Evolutionary conservation across 169 alveolate species (phyloP).

Genomic region (Eimeria mitis): DNA sequence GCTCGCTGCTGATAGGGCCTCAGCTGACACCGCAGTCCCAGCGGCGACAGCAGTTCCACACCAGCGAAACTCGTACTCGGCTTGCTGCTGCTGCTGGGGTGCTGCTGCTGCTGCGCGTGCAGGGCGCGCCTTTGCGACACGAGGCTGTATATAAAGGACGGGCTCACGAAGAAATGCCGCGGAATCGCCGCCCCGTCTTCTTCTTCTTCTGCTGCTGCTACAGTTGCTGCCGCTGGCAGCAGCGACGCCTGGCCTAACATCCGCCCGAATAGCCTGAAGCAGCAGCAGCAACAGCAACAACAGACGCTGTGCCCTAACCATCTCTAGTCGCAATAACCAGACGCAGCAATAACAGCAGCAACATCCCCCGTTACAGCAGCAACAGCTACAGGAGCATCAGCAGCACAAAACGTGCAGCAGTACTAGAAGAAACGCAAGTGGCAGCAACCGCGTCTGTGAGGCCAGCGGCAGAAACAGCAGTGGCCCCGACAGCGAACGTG

Average conservation of each 20-base stretch:
- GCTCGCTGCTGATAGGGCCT: constrained; percentile 84
- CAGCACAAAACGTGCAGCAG: neutral
- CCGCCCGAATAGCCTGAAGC: constrained; percentile 63
- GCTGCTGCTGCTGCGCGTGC: constrained; percentile 41
- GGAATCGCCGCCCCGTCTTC: neutral
- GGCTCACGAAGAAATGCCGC: constrained; percentile 32
- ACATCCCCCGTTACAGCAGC: too few species aligned
- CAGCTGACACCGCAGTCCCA: constrained; percentile 69
- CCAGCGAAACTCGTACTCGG: neutral
- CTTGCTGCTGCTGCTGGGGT: neutral
- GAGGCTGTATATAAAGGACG: neutral
- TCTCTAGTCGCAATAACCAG: constrained; percentile 1
- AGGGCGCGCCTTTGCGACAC: neutral
- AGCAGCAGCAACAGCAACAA: neutral
- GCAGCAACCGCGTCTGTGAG: neutral
- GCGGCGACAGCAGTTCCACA: constrained; percentile 15
- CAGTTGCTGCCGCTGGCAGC: constrained; percentile 24
- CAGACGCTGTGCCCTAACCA: neutral
- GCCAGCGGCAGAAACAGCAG: constrained; percentile 6
- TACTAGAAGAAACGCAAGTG: too few species aligned
- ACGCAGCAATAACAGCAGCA: neutral
- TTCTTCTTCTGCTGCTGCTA: constrained; percentile 17
- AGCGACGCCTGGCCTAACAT: constrained; percentile 5
- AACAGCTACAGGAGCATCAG: neutral
- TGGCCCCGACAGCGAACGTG: neutral